These are phyloP conservation scores for Coniosporium apollinis DNA, from an alignment of 495 filamentous ascomycete species.

Conservation along the genomic window DNA sequence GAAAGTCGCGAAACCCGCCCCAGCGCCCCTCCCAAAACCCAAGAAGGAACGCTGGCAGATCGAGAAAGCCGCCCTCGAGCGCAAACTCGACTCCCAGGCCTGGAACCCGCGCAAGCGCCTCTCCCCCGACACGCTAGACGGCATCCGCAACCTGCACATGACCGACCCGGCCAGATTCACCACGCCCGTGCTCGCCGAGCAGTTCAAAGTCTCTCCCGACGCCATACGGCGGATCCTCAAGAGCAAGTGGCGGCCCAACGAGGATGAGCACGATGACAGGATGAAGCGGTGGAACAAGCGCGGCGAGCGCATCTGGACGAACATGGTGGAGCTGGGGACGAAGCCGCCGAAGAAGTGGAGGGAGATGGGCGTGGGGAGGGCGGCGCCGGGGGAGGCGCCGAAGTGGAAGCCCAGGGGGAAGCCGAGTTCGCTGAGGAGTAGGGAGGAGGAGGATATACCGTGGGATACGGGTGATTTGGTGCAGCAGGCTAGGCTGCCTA, in stretches of 20 bases:
- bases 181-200: slow-evolving; percentile 51
- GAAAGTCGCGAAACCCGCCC: too few species aligned
- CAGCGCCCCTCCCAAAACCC: too few species aligned
- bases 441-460: too few species aligned
- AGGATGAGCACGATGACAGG: slow-evolving; percentile 42
- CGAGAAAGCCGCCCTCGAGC: slow-evolving; percentile 48
- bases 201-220: slow-evolving; percentile 76
- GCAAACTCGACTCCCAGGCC: slow-evolving; percentile 53
- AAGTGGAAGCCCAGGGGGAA: slow-evolving; percentile 20
- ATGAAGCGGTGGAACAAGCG: slow-evolving; percentile 60
- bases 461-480: too few species aligned
- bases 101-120: slow-evolving; percentile 76
- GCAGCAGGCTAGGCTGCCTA: too few species aligned
- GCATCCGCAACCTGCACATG: slow-evolving; percentile 62
- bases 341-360: slow-evolving; percentile 55
- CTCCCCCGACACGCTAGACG: slow-evolving; percentile 77
- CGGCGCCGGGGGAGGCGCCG: slow-evolving; percentile 6
- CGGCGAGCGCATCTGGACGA: slow-evolving; percentile 59
- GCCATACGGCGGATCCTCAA: slow-evolving; percentile 73
- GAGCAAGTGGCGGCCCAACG: slow-evolving; percentile 60
- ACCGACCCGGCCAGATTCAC: slow-evolving; percentile 61
- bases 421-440: too few species aligned
- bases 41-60: slow-evolving; percentile 45
- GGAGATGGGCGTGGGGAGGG: slow-evolving; percentile 42
- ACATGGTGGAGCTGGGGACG: slow-evolving; percentile 49